Evolutionary conservation across 768 basidiomycete species (phyloP).

Genomic region (Suillus decipiens): DNA sequence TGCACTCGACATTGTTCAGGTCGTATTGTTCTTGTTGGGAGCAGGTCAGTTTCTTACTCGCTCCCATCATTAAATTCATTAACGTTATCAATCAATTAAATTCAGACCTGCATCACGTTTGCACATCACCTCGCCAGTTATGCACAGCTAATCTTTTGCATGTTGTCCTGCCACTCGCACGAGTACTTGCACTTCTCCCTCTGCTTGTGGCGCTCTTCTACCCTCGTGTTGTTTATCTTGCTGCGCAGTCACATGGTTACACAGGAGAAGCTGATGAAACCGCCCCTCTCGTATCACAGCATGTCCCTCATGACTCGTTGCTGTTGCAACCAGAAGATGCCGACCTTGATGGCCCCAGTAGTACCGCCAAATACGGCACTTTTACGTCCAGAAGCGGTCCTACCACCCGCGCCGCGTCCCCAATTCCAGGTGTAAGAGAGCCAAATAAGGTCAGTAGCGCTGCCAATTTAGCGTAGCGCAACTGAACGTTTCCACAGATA

Average conservation of each 20-base stretch:
- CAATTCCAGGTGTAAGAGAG: slow-evolving; percentile 33
- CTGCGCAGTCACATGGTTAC: slow-evolving; percentile 33
- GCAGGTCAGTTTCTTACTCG: slow-evolving; percentile 33
- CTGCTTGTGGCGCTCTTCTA: slow-evolving; percentile 61
- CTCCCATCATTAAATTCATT: slow-evolving; percentile 14
- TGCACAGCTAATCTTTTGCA: slow-evolving; percentile 45
- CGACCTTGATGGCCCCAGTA: slow-evolving; percentile 29
- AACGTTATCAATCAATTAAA: neutral
- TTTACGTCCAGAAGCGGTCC: slow-evolving; percentile 32
- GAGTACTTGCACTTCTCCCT: slow-evolving; percentile 61
- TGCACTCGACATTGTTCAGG: slow-evolving; percentile 59
- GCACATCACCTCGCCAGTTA: slow-evolving; percentile 25
- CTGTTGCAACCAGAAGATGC: slow-evolving; percentile 52
- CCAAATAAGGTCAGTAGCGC: neutral
- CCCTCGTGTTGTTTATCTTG: slow-evolving; percentile 66
- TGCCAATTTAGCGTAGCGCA: neutral
- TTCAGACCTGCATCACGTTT: slow-evolving; percentile 23
- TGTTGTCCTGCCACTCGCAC: slow-evolving; percentile 60
- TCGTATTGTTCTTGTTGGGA: slow-evolving; percentile 41
- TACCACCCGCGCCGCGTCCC: slow-evolving; percentile 51
- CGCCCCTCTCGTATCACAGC: slow-evolving; percentile 30
- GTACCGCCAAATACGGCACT: slow-evolving; percentile 72
- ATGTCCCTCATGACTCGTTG: slow-evolving; percentile 40
- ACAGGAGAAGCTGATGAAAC: slow-evolving; percentile 22
- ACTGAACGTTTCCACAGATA: neutral